Percentiles rank a stretch among this genome's conserved stretches.
These are phyloP conservation scores for Prinsepia uniflora DNA, from an alignment of 306 rosid species.

Conservation along the genomic window DNA sequence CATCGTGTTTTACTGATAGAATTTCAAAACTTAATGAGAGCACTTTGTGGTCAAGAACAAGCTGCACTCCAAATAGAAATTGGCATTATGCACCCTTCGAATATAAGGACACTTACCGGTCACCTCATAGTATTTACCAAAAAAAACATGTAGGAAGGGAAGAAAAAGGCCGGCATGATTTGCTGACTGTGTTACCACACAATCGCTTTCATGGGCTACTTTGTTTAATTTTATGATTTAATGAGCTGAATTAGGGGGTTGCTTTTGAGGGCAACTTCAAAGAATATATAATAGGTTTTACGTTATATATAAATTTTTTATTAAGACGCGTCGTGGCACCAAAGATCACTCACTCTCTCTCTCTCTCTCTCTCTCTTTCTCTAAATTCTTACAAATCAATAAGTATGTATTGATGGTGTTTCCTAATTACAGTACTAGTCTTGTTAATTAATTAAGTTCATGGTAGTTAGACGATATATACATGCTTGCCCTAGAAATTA, in stretches of 20 bases:
- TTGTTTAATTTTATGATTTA: background rate
- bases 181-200: background rate
- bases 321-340: slow-evolving; percentile 5
- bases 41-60: no score
- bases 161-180: background rate
- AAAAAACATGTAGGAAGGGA: background rate
- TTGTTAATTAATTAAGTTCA: no score
- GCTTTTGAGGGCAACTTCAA: slow-evolving; percentile 1
- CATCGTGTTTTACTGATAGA: no score
- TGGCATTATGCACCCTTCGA: no score
- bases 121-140: background rate
- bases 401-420: no score
- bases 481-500: no score
- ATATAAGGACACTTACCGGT: no score
- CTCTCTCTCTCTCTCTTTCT: no score
- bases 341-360: background rate
- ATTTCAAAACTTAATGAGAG: no score
- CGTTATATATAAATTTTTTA: background rate
- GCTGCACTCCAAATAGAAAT: no score
- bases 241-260: slow-evolving; percentile 3
- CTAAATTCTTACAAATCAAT: background rate
- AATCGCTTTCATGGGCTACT: slow-evolving; percentile 6
- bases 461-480: no score
- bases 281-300: background rate
- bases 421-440: no score